These are phyloP conservation scores for Smallanthus sonchifolius DNA, from an alignment of 129 eudicot species.

Conservation along the genomic window DNA sequence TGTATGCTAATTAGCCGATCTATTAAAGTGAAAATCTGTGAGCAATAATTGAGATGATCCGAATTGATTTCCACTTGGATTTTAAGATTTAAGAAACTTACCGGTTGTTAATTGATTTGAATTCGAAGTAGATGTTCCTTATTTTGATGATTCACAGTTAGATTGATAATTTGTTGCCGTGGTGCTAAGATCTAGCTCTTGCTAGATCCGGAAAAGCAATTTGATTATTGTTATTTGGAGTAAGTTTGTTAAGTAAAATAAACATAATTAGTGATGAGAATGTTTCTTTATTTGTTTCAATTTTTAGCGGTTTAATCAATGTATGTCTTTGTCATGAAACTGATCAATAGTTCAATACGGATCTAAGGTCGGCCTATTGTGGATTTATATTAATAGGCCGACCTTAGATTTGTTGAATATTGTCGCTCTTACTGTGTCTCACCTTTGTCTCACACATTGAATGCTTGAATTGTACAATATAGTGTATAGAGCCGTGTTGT, in stretches of 20 bases:
- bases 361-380: not conserved
- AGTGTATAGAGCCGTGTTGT: not conserved
- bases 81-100: not conserved
- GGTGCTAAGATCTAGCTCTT: not conserved
- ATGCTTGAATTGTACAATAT: not conserved
- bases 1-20: constrained; percentile 6
- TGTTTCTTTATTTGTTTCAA: not conserved
- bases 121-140: not conserved
- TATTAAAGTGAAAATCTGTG: constrained; percentile 7
- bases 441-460: not conserved
- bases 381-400: not conserved
- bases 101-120: constrained; percentile 16
- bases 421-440: not conserved
- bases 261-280: not conserved
- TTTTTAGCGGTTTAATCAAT: constrained; percentile 26
- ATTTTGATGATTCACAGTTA: not conserved
- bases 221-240: constrained; percentile 2
- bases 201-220: not conserved
- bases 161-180: not conserved
- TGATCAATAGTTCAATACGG: constrained; percentile 54
- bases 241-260: not conserved
- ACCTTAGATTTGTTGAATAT: not conserved
- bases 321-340: constrained; percentile 57
- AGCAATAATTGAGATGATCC: constrained; percentile 20
- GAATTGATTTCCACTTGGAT: constrained; percentile 20